Conservation (phyloP, 495 filamentous ascomycete species). For the Pseudevernia furfuracea region DNA sequence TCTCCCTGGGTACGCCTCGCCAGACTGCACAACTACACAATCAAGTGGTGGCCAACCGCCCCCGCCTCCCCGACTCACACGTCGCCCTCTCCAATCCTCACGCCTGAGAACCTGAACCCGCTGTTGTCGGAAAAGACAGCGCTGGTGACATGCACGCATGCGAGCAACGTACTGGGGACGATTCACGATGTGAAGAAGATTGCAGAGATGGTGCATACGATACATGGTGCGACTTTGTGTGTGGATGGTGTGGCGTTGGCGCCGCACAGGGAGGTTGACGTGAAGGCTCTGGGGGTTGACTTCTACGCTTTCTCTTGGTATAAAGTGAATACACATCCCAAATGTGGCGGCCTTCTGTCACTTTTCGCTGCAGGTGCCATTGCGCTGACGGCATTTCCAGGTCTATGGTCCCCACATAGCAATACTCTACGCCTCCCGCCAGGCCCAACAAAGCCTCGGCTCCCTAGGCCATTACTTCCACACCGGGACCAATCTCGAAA, state of each 20-base stretch:
- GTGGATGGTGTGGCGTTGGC: conserved; percentile 64
- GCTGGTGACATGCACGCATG: conserved; percentile 62
- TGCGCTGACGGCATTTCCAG: conserved; percentile 21
- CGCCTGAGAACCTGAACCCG: conserved; percentile 41
- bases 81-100: conserved; percentile 45
- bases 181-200: conserved; percentile 56
- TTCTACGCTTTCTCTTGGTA: conserved; percentile 72
- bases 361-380: too few relatives aligned
- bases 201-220: conserved; percentile 43
- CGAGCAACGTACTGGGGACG: conserved; percentile 62
- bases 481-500: conserved; percentile 43
- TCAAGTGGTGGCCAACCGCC: conserved; percentile 59
- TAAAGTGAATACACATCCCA: conserved; percentile 38
- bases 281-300: conserved; percentile 57
- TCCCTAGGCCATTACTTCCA: conserved; percentile 66
- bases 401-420: conserved; percentile 67
- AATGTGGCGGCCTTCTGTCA: neutral
- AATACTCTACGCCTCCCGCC: conserved; percentile 52
- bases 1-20: conserved; percentile 62
- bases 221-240: conserved; percentile 40
- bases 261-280: conserved; percentile 61
- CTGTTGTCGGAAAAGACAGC: conserved; percentile 53
- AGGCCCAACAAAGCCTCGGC: conserved; percentile 41
- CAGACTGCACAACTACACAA: conserved; percentile 41
- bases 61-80: conserved; percentile 35